Base-by-base conservation (phyloP, 2,329 filamentous ascomycete genomes). In the Alternaria dauci region DNA sequence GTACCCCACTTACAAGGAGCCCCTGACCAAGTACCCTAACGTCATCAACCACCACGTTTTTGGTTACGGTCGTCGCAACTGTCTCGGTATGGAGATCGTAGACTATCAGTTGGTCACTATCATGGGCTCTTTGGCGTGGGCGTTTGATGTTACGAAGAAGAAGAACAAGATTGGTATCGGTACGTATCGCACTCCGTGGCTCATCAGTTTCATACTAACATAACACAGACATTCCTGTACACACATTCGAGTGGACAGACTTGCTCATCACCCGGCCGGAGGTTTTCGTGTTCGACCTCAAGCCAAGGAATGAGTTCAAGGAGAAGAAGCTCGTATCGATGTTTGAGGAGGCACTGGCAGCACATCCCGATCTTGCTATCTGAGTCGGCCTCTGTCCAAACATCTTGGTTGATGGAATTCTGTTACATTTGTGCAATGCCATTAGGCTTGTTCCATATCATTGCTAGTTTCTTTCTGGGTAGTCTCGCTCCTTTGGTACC, bases 101-200 rank as follows among this genome's bases (percentile, higher is more conserved):
- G 67, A 70, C 42, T 58, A 58, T 6, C 46, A 42, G n/a, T 23
- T 69, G 11, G n/a, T 52, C 11, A 53, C 67, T 9, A 39, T 62
- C 7, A 56, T 59, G 23, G 63, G 58, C 2, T 36, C 59, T 5
- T 26, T 69, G 39, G 64, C 62, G 6, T 70, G 67, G 66, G 64
- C 59, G 1, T 69, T 60, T 25, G 55, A 62, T 34, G 38, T 58
- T 8, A 30, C 42, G 3, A 55, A 55, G 43, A 55, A 55, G 52
- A 55, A 55, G 14, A 39, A 55, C 25, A 55, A 55, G 9, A 41
- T 48, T 14, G 52, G 52, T 1, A 43, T 48, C 5, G 52, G 52
- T 55, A 48, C 18, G 18, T 18, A 25, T 25, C 8, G 4, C 23
- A 12, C 23, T 41, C 8, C 23, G 4, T n/a, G 14, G 1, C n/a